Conservation (phyloP, 2,329 filamentous ascomycete species). For the Intubia oerlemansii region DNA sequence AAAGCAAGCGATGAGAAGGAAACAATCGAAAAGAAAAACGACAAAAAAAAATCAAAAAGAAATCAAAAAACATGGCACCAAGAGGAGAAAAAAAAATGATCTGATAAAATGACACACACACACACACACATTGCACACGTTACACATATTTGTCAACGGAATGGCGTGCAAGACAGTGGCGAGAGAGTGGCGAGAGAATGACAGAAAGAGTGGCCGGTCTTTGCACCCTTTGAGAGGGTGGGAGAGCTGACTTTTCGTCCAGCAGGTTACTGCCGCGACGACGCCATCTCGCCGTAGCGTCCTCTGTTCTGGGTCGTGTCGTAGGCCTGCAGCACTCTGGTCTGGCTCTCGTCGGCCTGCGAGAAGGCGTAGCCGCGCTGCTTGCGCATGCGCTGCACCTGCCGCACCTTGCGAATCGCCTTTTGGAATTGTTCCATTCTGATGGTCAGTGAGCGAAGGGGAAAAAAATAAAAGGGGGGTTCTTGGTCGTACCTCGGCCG, state of each 20-base stretch:
- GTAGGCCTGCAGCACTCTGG: conserved; percentile 86
- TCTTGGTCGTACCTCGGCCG: conserved; percentile 74
- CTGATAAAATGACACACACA: background rate
- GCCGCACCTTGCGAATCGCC: conserved; percentile 91
- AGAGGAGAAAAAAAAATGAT: background rate
- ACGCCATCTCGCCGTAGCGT: conserved; percentile 82
- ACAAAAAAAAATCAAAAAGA: background rate
- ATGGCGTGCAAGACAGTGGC: no score
- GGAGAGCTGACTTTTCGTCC: background rate
- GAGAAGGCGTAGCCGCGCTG: conserved; percentile 97
- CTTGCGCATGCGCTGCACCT: conserved; percentile 98
- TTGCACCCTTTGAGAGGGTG: no score
- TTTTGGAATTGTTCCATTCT: conserved; percentile 99
- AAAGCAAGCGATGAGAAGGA: no score
- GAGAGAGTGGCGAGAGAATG: no score
- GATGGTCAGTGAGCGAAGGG: conserved; percentile 1
- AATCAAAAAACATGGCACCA: background rate
- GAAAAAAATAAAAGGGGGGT: conserved; percentile 10
- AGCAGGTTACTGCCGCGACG: conserved; percentile 6
- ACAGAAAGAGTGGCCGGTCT: no score
- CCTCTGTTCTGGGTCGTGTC: conserved; percentile 88
- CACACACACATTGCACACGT: background rate
- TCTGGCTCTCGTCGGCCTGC: conserved; percentile 91
- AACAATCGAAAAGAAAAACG: background rate
- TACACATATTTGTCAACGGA: no score